phyloP scores from a whole-genome alignment of 83 land plant genomes.

The Larix sibirica region DNA sequence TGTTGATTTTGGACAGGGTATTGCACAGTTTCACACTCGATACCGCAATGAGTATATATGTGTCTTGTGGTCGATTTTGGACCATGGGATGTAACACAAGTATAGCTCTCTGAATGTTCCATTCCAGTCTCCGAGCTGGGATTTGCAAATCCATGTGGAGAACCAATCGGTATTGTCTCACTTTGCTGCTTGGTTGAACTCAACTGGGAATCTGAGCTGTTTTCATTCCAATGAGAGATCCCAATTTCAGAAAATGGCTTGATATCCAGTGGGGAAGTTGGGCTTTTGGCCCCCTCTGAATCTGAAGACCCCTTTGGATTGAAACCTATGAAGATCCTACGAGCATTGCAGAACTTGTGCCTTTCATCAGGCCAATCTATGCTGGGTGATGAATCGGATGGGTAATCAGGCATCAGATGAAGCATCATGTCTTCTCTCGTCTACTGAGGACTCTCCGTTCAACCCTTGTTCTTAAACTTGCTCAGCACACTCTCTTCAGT shows the following conservation, averaged over 20 bases:
- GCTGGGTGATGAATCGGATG: background rate
- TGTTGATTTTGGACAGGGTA: background rate
- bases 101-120: constrained; percentile 45
- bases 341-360: background rate
- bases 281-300: constrained; percentile 10
- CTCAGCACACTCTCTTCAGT: background rate
- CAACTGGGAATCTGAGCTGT: constrained; percentile 9
- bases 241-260: constrained; percentile 17
- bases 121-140: background rate
- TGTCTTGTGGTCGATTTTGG: constrained; percentile 16
- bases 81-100: constrained; percentile 40
- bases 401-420: constrained; percentile 10
- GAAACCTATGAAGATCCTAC: constrained; percentile 12
- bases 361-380: background rate
- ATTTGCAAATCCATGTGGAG: background rate
- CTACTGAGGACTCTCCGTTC: background rate
- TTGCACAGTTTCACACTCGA: constrained; percentile 1
- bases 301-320: constrained; percentile 10
- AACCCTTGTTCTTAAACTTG: background rate
- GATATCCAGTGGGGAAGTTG: constrained; percentile 23
- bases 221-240: constrained; percentile 1
- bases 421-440: background rate
- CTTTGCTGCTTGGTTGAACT: background rate
- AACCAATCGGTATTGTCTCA: background rate
- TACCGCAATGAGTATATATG: background rate